These are phyloP conservation scores for Crithidia brevicula DNA, from an alignment of 208 protist species.

Conservation along the genomic window DNA sequence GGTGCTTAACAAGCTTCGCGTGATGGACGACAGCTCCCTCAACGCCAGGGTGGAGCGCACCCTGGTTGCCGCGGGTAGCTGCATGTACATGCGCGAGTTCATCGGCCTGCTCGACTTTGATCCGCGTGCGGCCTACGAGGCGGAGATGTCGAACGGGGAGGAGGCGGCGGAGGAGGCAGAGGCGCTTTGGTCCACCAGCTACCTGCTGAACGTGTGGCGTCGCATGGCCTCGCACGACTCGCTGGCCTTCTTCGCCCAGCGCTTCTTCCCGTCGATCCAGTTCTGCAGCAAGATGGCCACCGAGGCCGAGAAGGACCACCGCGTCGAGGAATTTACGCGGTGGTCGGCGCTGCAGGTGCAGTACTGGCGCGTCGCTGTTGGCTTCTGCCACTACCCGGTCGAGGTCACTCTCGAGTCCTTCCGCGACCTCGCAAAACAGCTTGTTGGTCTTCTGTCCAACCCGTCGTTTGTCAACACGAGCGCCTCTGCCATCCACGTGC, in stretches of 20 bases:
- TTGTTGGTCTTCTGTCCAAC: conserved; percentile 68
- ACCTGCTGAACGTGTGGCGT: conserved; percentile 77
- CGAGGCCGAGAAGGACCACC: conserved; percentile 58
- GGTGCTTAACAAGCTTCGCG: conserved; percentile 87
- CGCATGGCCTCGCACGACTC: conserved; percentile 83
- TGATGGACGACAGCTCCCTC: conserved; percentile 75
- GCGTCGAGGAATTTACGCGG: conserved; percentile 51
- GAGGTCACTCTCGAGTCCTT: conserved; percentile 74
- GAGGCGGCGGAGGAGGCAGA: conserved; percentile 35
- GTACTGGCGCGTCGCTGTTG: conserved; percentile 77
- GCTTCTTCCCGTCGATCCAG: conserved; percentile 86
- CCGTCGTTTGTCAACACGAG: conserved; percentile 70
- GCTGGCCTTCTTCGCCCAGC: conserved; percentile 70
- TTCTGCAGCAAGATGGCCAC: conserved; percentile 53
- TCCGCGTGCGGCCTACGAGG: conserved; percentile 55
- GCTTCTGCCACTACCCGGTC: conserved; percentile 84
- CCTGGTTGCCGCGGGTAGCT: conserved; percentile 71
- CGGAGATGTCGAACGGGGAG: conserved; percentile 40
- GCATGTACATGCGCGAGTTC: conserved; percentile 83
- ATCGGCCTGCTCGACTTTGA: conserved; percentile 77
- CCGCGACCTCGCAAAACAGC: conserved; percentile 80
- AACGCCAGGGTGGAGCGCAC: conserved; percentile 79
- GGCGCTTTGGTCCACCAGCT: conserved; percentile 73
- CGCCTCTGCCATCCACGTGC: conserved; percentile 77
- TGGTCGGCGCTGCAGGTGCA: conserved; percentile 78